These are phyloP conservation scores for Rhodamnia argentea DNA, from an alignment of 345 rosid species.

Conservation along the genomic window DNA sequence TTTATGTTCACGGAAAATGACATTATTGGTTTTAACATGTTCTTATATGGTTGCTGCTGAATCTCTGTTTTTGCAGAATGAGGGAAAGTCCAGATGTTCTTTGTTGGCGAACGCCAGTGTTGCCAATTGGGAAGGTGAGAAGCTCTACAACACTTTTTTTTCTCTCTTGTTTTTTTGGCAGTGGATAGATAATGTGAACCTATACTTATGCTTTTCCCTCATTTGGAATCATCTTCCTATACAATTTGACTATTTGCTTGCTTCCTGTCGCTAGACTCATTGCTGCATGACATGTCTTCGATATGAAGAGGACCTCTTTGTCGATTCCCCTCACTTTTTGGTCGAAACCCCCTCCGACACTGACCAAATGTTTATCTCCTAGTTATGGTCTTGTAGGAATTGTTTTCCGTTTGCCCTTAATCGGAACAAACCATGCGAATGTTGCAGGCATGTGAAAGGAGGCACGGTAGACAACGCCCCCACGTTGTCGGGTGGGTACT, in stretches of 20 bases:
- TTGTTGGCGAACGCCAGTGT: conserved; percentile 58
- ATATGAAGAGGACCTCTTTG: not conserved
- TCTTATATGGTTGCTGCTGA: not conserved
- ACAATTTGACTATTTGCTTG: not conserved
- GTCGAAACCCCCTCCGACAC: not conserved
- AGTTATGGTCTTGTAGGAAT: not conserved
- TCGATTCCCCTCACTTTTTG: not conserved
- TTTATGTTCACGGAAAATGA: not conserved
- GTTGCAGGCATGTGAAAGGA: conserved; percentile 40
- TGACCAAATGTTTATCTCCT: not conserved
- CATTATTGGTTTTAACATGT: not conserved
- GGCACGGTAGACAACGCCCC: conserved; percentile 22
- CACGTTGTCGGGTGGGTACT: conserved; percentile 46
- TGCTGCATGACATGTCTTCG: not conserved
- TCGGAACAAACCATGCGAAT: not conserved
- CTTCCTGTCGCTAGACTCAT: not conserved
- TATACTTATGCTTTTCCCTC: not conserved
- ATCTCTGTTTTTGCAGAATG: conserved; percentile 25
- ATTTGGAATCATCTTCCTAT: not conserved
- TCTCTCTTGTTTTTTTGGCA: not conserved
- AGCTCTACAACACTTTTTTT: not conserved
- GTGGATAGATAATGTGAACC: not conserved
- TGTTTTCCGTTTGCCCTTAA: not conserved
- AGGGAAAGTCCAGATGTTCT: conserved; percentile 32
- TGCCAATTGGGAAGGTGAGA: conserved; percentile 39